These are phyloP conservation scores for Mentha longifolia DNA, from an alignment of 257 asterid genomes.

Conservation along the genomic window DNA sequence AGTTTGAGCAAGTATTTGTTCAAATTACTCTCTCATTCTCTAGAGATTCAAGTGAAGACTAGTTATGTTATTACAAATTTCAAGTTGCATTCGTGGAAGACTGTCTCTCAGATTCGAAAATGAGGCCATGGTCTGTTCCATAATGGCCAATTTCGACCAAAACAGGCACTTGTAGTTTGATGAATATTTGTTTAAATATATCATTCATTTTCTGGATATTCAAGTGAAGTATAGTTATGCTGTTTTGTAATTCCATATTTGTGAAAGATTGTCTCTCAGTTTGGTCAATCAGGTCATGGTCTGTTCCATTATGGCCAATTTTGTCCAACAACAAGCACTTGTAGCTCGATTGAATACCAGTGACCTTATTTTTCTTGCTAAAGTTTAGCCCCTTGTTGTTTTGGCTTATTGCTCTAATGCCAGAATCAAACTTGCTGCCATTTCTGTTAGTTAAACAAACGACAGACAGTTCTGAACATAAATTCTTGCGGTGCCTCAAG, in stretches of 20 bases:
- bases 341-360: slow-evolving; percentile 23
- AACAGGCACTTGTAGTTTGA: no score
- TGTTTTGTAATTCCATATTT: slow-evolving; percentile 1
- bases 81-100: no score
- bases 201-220: slow-evolving; percentile 10
- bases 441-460: slow-evolving; percentile 14
- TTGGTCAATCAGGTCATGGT: slow-evolving; percentile 18
- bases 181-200: background rate
- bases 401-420: slow-evolving; percentile 10
- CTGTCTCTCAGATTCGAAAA: no score
- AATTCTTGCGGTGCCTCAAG: slow-evolving; percentile 26
- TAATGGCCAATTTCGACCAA: no score
- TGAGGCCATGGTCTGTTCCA: no score
- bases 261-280: slow-evolving; percentile 12
- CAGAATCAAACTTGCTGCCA: slow-evolving; percentile 9
- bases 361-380: slow-evolving; percentile 13
- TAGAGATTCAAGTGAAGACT: no score
- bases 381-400: slow-evolving; percentile 1
- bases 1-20: no score
- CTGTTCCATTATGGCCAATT: slow-evolving; percentile 9
- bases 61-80: no score
- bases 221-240: background rate
- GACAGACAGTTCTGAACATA: background rate
- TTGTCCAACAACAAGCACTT: slow-evolving; percentile 6
- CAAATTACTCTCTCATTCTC: no score